phyloP scores from a whole-genome alignment of 257 asterid species.

The Rubia yunnanensis region DNA sequence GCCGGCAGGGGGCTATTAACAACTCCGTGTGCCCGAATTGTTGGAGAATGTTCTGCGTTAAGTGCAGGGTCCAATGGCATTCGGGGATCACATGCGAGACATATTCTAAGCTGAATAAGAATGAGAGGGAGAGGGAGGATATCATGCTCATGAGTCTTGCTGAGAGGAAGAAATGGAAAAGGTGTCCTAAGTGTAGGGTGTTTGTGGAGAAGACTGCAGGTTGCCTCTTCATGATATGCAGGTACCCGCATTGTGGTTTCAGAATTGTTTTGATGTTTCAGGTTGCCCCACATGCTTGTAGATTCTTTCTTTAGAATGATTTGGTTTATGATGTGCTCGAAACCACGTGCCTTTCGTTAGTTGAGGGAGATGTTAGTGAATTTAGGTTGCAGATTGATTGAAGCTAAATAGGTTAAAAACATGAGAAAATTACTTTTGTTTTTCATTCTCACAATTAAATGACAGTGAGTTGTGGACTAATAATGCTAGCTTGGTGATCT shows the following conservation, averaged over 20 bases:
- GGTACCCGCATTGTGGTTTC: conserved; percentile 5
- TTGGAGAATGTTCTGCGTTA: conserved; percentile 43
- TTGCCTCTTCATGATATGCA: conserved; percentile 16
- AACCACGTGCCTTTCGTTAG: neutral
- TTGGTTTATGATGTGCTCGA: neutral
- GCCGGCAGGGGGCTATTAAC: conserved; percentile 3
- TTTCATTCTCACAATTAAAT: neutral
- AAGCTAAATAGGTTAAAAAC: neutral
- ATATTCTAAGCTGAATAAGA: conserved; percentile 28
- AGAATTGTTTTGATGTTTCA: neutral
- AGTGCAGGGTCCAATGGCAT: conserved; percentile 63
- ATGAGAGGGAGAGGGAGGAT: conserved; percentile 18
- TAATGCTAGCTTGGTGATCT: neutral
- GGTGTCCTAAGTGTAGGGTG: conserved; percentile 23
- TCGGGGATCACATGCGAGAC: conserved; percentile 31
- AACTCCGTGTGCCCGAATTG: conserved; percentile 52
- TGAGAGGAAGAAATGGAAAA: conserved; percentile 15
- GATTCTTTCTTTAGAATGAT: neutral
- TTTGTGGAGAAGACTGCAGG: conserved; percentile 15
- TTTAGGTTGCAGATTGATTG: neutral
- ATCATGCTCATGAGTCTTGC: conserved; percentile 19
- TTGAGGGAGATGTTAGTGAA: neutral
- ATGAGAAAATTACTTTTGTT: neutral
- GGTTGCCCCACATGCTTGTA: neutral
- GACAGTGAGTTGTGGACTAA: neutral